Evolutionary conservation across 78 protist species (phyloP).

Genomic region (Cyanophora paradoxa): DNA sequence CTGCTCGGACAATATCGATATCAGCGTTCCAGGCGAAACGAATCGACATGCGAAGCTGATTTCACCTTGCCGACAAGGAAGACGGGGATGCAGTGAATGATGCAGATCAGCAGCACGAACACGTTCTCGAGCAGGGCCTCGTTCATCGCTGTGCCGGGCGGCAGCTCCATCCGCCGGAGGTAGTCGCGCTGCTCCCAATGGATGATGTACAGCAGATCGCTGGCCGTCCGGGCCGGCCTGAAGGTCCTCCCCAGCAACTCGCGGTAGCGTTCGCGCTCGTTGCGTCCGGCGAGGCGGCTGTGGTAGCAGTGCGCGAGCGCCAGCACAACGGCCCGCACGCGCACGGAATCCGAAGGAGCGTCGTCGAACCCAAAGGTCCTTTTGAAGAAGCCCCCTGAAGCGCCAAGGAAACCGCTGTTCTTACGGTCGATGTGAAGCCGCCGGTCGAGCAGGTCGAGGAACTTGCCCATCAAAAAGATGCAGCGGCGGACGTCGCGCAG

Average conservation of each 20-base stretch:
- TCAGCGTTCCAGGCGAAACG: too few relatives aligned
- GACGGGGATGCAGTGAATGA: conserved; percentile 40
- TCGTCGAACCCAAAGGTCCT: too few relatives aligned
- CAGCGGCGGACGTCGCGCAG: too few relatives aligned
- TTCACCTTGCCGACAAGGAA: conserved; percentile 31
- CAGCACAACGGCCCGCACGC: conserved; percentile 3
- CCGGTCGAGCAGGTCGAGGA: not conserved
- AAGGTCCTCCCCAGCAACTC: not conserved
- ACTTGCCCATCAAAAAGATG: not conserved
- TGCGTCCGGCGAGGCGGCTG: not conserved
- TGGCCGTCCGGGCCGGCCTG: not conserved
- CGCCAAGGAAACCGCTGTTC: not conserved
- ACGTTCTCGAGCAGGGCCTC: conserved; percentile 57
- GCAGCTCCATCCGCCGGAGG: conserved; percentile 7
- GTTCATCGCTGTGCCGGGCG: conserved; percentile 40
- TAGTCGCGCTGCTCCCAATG: not conserved
- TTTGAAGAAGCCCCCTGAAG: too few relatives aligned
- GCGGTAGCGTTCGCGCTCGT: not conserved
- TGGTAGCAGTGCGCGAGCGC: conserved; percentile 33
- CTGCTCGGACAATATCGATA: too few relatives aligned
- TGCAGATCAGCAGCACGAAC: conserved; percentile 46
- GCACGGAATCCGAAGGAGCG: too few relatives aligned
- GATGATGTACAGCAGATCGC: not conserved
- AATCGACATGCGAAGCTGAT: too few relatives aligned
- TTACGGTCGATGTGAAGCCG: not conserved